Evolutionary conservation across 257 asterid species (phyloP).

Genomic region (Plantago major): DNA sequence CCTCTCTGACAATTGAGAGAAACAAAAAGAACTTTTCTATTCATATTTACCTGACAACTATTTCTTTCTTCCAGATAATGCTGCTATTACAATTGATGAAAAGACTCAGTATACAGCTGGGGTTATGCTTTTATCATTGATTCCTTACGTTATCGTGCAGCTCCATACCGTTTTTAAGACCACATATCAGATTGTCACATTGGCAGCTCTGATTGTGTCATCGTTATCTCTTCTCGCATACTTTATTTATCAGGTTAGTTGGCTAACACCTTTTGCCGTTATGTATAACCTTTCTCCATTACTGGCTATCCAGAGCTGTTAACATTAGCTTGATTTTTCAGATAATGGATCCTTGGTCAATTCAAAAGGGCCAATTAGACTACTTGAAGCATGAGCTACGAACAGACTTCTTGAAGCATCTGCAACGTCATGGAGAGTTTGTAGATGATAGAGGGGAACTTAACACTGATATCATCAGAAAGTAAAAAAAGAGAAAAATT

Average conservation of each 20-base stretch:
- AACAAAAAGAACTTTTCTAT: too few species aligned
- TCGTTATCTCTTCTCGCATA: slow-evolving; percentile 26
- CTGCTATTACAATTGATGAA: slow-evolving; percentile 33
- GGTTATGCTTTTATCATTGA: slow-evolving; percentile 45
- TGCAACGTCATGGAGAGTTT: slow-evolving; percentile 32
- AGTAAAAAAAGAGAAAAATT: slow-evolving; percentile 18
- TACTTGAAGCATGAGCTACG: slow-evolving; percentile 43
- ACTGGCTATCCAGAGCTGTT: too few species aligned
- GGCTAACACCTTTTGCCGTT: neutral
- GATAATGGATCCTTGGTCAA: slow-evolving; percentile 47
- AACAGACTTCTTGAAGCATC: slow-evolving; percentile 28
- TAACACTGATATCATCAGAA: slow-evolving; percentile 26
- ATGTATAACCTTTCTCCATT: neutral
- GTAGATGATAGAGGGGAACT: slow-evolving; percentile 33
- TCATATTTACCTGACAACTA: too few species aligned
- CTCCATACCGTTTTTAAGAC: slow-evolving; percentile 23
- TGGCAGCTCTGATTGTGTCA: slow-evolving; percentile 37
- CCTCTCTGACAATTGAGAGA: neutral
- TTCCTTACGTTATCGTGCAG: slow-evolving; percentile 44
- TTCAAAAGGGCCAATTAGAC: slow-evolving; percentile 51
- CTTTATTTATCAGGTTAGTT: slow-evolving; percentile 40
- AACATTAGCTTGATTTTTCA: slow-evolving; percentile 14
- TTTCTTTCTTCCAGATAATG: slow-evolving; percentile 22
- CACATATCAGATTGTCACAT: slow-evolving; percentile 21
- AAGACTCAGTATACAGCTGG: slow-evolving; percentile 42